Evolutionary conservation across 106 monocot species (phyloP), one percentile per base, ranked within the genome.

Genomic region (Allium cepa): DNA sequence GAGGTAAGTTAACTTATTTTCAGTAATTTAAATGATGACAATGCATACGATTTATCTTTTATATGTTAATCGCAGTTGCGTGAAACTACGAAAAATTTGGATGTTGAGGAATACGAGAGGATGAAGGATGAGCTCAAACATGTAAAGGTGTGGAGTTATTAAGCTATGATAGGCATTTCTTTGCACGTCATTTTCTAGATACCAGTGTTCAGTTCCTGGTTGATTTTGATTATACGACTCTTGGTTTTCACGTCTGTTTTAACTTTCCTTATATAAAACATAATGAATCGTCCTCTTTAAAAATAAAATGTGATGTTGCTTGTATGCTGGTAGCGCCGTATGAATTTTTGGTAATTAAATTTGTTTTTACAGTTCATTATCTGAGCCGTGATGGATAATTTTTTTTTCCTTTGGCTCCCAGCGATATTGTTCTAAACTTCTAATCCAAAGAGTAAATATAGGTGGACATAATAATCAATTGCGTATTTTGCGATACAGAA

Each of bases 61-160:
- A 14, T 69, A 26, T 67, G 49, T 63, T 58, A 36, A 55, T 73
- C 81, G 62, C 88, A 97, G 97, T 81, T 97, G 50, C 78, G 75
- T 75, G 84, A 86, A 78, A 84, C 69, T 64, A 71, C 13, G 65
- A 86, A 78, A 77, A 80, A 75, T 60, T 47, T 88, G 59, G 79
- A 84, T 67, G 56, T 64, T 53, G 59, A 17, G 26, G 85, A 88
- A 22, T 76, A 82, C 72, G 91, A 88, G 48, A 71, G 49, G 15
- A 75, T 89, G 74, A 92, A 88, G 74, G 80, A 78, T 66, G 89
- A 87, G 62, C 71, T 85, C 53, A 82, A 88, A 53, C 74, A 80
- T 17, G 60, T 65, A 60, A 83, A 96, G 82, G 95, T 94, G 26
- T 22, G 12, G 14, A 48, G 17, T 47, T 17, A 0, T 55, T 22